Evolutionary conservation across 495 filamentous ascomycete species (phyloP).

Genomic region (Apodospora peruviana): DNA sequence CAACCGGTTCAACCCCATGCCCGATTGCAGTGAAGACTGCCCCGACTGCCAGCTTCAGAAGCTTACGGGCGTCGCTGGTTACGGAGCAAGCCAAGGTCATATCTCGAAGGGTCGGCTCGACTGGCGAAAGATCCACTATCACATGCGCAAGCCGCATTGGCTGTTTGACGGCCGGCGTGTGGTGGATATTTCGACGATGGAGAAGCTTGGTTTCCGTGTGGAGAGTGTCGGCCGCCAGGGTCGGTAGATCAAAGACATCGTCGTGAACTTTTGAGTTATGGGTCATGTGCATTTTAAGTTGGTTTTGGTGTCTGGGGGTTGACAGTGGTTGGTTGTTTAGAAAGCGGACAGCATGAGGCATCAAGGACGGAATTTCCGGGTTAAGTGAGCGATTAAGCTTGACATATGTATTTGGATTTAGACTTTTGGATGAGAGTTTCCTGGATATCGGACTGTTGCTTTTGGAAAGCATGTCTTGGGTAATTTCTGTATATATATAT

Average conservation of each 20-base stretch:
- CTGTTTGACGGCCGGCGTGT: slow-evolving; percentile 66
- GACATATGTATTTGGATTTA: no score
- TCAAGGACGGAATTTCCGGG: no score
- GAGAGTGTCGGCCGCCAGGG: slow-evolving; percentile 43
- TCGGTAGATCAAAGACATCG: neutral
- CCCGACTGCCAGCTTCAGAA: slow-evolving; percentile 31
- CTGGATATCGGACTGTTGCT: no score
- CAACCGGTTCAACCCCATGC: slow-evolving; percentile 25
- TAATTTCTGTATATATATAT: no score
- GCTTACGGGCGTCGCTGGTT: slow-evolving; percentile 16
- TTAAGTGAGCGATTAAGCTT: no score
- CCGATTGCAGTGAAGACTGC: slow-evolving; percentile 28
- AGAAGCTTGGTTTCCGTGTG: slow-evolving; percentile 51
- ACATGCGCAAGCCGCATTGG: slow-evolving; percentile 60
- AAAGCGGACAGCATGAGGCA: no score
- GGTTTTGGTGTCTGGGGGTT: no score
- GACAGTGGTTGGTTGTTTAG: no score
- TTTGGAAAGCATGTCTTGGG: no score
- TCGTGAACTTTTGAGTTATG: neutral
- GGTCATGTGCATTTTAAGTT: no score
- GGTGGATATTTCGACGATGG: slow-evolving; percentile 51
- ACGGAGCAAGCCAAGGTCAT: slow-evolving; percentile 21
- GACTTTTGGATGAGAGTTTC: no score
- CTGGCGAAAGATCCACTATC: slow-evolving; percentile 44
- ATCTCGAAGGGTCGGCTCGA: slow-evolving; percentile 34